A percentile compares a stretch with the other conserved stretches of the same genome.
Conservation (phyloP, 176 grass and related monocot genomes). For the Musa beccarii region DNA sequence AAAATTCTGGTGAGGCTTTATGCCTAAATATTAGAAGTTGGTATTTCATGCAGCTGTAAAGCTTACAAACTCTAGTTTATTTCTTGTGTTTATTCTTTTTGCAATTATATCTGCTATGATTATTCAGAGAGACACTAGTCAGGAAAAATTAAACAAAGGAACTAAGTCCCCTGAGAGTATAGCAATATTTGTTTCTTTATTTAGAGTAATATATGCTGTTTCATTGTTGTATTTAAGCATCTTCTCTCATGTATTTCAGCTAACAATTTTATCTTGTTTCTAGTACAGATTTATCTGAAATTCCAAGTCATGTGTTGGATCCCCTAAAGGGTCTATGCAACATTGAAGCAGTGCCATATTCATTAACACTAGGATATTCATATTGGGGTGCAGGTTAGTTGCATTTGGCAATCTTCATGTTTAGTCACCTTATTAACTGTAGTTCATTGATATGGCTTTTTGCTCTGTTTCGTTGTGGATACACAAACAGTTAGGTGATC, state of each 20-base stretch:
- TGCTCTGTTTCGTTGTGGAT: too few species aligned
- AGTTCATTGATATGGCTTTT: too few species aligned
- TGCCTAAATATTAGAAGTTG: not conserved
- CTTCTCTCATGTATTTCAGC: not conserved
- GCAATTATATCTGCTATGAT: too few species aligned
- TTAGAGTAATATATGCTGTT: not conserved
- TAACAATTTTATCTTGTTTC: constrained; percentile 24
- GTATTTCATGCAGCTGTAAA: too few species aligned
- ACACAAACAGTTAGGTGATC: too few species aligned
- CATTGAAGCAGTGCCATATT: constrained; percentile 57
- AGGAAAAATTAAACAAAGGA: too few species aligned
- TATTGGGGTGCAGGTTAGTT: constrained; percentile 81
- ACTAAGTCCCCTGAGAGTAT: too few species aligned
- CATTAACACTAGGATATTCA: constrained; percentile 78
- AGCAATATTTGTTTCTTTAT: too few species aligned
- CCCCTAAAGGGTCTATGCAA: constrained; percentile 65
- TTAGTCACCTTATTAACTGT: not conserved
- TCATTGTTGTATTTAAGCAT: not conserved
- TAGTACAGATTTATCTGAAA: constrained; percentile 63
- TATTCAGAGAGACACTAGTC: too few species aligned
- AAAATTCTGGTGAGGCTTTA: constrained; percentile 44
- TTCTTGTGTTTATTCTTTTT: not conserved
- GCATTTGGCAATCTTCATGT: not conserved
- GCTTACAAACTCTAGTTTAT: not conserved
- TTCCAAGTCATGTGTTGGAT: constrained; percentile 42